Evolutionary conservation across 83 land plant genomes (phyloP), one percentile per base, ranked within the genome.

Genomic region (Diphasiastrum complanatum): DNA sequence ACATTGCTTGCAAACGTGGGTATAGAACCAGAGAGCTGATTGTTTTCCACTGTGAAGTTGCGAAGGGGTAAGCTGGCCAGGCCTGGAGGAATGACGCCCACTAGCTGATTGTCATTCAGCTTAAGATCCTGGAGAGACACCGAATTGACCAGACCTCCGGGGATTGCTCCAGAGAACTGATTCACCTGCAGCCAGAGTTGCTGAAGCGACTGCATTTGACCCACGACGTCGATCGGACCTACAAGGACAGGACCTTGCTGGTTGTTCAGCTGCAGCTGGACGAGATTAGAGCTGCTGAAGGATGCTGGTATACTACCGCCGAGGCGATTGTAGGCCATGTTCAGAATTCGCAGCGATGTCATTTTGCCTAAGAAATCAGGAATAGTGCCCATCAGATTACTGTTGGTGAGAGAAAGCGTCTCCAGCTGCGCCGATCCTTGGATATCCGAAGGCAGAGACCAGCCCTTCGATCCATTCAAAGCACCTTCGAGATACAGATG

Each of bases 131-230:
- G 45, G 12, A 70, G 47, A 28, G 49, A 35, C 11, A 20, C 47
- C 10, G 55, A 45, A 0, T 51, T 29, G 1, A 46, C 60, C 16
- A 69, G 54, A 11, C 58, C 57, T 6, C 64, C 79, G 0, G 89
- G 89, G 5, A 85, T 71, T 10, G 67, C 50, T 2, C 89, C 89
- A 0, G 86, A 65, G 47, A 85, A 85, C 16, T 47, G 45, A 49
- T 85, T 85, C 40, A 51, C 51, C 1, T 85, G 86, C 25, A 85
- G 67, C 90, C 86, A 82, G 5, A 77, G 80, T 61, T 74, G 64
- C 0, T 48, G 10, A 23, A 82, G 59, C 16, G 67, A 43, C 0
- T 65, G 29, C 74, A 85, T 79, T 10, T 23, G 14, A 1, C 50
- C 70, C 18, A 85, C 33, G 12, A 77, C 76, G 19, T 68, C 72